Evolutionary conservation across 768 basidiomycete genomes (phyloP), one percentile per base, ranked within the genome.

Genomic region (Boletus insuetus): DNA sequence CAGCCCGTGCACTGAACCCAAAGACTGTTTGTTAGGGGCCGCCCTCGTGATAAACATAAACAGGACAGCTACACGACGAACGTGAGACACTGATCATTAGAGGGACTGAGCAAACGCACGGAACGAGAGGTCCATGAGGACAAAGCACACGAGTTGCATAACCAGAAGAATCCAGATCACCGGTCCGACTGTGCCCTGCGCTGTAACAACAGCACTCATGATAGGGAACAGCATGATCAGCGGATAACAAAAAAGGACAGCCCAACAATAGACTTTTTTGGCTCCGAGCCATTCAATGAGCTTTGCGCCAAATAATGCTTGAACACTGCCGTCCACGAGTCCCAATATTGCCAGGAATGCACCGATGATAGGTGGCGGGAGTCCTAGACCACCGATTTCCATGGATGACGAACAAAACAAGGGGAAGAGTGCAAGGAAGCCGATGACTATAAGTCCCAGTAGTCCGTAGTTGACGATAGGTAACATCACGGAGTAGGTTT

Each of bases 1-100:
- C 19, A 85, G 69, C 2, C 84, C 84, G 54, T 85, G 82, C 2
- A 79, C 80, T 7, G 82, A 79, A 10, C 84, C 84, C 6, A 85
- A 71, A 2, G 81, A 78, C n/a, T 71, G 71, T 50, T 74, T 77
- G 55, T 77, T 78, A 0, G 84, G 82, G 2, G 82, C 71, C 2
- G 81, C 79, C 24, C 75, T 74, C 4, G 78, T 83, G 51, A 84
- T 68, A 51, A 77, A 82, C 60, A 85, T 76, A 43, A 79, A 79
- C 16, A 81, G 76, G 43, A 78, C 77, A 19, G 76, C 83, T 59
- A 53, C 6, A 46, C 9, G 11, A 29, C 34, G 24, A 51, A 52
- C 20, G 0, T 22, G 10, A 29, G 34, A 12, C 34, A 35, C 6
- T 11, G 34, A 35, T 35, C 34, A 9, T 29, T 9, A 29, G 29